Base-by-base conservation (phyloP, 192 early-diverging fungal genomes). In the Geranomyces variabilis region DNA sequence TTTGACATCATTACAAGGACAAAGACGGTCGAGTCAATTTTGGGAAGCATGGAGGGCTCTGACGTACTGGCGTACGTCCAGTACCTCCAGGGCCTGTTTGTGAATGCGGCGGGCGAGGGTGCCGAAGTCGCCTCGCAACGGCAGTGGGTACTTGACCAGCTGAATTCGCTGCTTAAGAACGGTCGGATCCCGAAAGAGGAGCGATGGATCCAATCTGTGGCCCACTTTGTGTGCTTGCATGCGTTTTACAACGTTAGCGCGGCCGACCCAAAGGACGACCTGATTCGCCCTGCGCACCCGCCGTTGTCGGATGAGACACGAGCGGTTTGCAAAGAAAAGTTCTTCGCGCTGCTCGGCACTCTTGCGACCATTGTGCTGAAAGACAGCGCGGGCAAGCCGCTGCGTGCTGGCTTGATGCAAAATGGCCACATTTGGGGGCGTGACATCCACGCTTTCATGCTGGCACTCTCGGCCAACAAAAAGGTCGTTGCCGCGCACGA, bases 111-210 rank as follows among this genome's bases (percentile, higher is more conserved):
- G 17, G 58, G 22, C 24, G 68, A n/a, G 33, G 53, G 12, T n/a
- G 61, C 45, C 9, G 73, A 75, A 13, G 74, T 71, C 3, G 53
- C 70, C 29, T 33, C 21, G 24, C 48, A 63, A 43, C 68, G 75
- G 12, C 60, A 46, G 43, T 98, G 96, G 96, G 88, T 84, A 7
- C 47, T 94, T 9, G 88, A 94, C 44, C 93, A 95, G 78, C 89
- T 98, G 87, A 79, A 88, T 49, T 74, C 85, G 22, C 77, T 98
- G 31, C 79, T 95, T 65, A 80, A 86, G 26, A 90, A 90, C 59
- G 75, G 81, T n/a, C 88, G 90, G 68, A 76, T 94, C 36, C 86
- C 91, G n/a, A 91, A 89, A 22, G 81, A 89, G 36, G 90, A 93
- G 70, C 81, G 80, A n/a, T 91, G 92, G 88, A 80, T 92, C 44